These are phyloP conservation scores for Peronospora tabacina DNA, from an alignment of 352 stramenopile species.

Conservation along the genomic window DNA sequence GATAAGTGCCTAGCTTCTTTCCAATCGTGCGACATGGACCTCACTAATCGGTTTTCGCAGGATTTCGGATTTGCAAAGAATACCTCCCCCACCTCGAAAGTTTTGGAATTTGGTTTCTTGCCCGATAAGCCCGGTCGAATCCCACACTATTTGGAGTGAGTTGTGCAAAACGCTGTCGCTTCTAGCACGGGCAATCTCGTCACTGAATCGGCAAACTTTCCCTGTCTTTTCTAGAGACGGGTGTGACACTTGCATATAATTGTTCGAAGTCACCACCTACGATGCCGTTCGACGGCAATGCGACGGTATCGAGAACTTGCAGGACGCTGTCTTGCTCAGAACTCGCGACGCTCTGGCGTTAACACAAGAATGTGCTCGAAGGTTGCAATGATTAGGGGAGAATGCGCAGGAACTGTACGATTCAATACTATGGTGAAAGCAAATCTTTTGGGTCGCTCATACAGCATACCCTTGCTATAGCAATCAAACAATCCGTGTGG, in stretches of 20 bases:
- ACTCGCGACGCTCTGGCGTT: conserved; percentile 14
- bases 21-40: conserved; percentile 1
- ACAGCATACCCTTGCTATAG: neutral
- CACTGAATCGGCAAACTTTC: conserved; percentile 4
- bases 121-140: conserved; percentile 15
- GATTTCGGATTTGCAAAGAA: neutral
- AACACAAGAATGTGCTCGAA: conserved; percentile 7
- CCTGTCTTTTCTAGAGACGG: conserved; percentile 12
- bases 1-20: neutral
- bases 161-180: neutral
- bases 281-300: conserved; percentile 11
- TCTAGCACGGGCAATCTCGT: neutral
- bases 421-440: neutral
- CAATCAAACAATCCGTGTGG: conserved; percentile 5
- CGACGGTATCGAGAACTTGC: conserved; percentile 5
- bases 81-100: neutral
- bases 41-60: neutral
- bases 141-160: neutral
- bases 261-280: neutral
- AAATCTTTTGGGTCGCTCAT: too few relatives aligned
- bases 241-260: conserved; percentile 12
- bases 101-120: neutral
- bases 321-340: conserved; percentile 10
- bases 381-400: neutral
- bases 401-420: neutral